A percentile compares a stretch with the other conserved stretches of the same genome.
Evolutionary conservation across 495 filamentous ascomycete species (phyloP).

Genomic region (Xylaria intraflava): DNA sequence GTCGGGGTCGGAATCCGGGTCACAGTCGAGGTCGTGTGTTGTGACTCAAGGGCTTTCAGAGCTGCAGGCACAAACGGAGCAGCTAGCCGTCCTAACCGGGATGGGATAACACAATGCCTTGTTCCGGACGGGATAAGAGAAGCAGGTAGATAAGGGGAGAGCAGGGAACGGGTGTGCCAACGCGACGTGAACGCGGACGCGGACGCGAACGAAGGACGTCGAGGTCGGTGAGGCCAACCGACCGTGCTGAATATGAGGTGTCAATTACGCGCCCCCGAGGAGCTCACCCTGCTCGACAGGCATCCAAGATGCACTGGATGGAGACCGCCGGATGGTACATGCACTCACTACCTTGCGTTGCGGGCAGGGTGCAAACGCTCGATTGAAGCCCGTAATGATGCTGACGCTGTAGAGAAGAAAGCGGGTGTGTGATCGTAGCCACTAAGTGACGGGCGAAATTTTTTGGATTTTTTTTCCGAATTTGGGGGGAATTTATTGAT

Average conservation of each 20-base stretch:
- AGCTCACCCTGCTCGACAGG: conserved; percentile 7
- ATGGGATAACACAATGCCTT: neutral
- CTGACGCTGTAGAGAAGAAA: too few species aligned
- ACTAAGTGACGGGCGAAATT: too few species aligned
- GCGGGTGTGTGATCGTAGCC: too few species aligned
- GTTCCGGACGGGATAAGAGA: neutral
- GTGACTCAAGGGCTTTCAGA: neutral
- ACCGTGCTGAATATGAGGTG: neutral
- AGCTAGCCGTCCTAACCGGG: neutral
- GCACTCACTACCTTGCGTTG: neutral
- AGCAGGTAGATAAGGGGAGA: neutral
- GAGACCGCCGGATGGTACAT: neutral
- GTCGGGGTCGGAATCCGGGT: neutral
- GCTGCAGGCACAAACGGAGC: neutral
- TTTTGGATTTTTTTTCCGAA: too few species aligned
- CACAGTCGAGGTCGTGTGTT: neutral
- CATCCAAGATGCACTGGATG: conserved; percentile 8
- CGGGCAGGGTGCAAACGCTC: too few species aligned
- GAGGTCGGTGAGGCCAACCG: neutral
- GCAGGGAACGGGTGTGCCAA: neutral
- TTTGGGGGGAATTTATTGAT: too few species aligned
- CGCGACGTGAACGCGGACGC: neutral
- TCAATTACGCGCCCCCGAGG: conserved; percentile 7
- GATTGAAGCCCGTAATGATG: too few species aligned
- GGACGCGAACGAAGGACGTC: neutral